A percentile compares a stretch with the other conserved stretches of the same genome.
Conservation (phyloP, 1,284 basidiomycete genomes). For the Apiotrichum veenhuisii region DNA sequence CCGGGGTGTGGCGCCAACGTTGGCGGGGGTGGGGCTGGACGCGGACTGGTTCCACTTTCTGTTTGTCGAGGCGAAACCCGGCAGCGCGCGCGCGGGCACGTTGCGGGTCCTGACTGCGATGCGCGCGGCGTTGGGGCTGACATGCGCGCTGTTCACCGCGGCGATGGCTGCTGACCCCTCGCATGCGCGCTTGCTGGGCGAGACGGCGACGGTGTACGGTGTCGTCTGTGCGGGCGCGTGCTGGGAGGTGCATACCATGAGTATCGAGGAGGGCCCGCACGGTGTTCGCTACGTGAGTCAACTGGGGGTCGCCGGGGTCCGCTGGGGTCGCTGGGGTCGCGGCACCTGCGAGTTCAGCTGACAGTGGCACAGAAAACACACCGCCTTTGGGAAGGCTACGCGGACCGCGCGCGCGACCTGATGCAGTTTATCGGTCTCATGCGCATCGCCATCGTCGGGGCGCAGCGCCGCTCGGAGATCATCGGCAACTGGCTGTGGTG, state of each 20-base stretch:
- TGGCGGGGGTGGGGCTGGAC: not conserved
- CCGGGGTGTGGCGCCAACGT: not conserved
- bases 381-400: not conserved
- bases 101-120: not conserved
- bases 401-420: not conserved
- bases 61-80: not conserved
- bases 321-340: no score
- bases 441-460: not conserved
- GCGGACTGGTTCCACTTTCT: slow-evolving; percentile 1
- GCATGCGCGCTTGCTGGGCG: not conserved
- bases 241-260: slow-evolving; percentile 1
- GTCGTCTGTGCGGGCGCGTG: not conserved
- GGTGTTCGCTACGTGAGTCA: not conserved
- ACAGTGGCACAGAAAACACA: not conserved
- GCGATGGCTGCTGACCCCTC: not conserved
- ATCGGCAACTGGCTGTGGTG: slow-evolving; percentile 5
- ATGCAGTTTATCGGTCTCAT: not conserved
- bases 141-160: not conserved
- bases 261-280: not conserved
- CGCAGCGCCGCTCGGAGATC: not conserved
- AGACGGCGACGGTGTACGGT: not conserved
- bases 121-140: not conserved
- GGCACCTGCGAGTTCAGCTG: not conserved
- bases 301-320: no score
- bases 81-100: not conserved